Base-by-base conservation (phyloP, 2,329 filamentous ascomycete genomes). In the Xylariaceae sp. region DNA sequence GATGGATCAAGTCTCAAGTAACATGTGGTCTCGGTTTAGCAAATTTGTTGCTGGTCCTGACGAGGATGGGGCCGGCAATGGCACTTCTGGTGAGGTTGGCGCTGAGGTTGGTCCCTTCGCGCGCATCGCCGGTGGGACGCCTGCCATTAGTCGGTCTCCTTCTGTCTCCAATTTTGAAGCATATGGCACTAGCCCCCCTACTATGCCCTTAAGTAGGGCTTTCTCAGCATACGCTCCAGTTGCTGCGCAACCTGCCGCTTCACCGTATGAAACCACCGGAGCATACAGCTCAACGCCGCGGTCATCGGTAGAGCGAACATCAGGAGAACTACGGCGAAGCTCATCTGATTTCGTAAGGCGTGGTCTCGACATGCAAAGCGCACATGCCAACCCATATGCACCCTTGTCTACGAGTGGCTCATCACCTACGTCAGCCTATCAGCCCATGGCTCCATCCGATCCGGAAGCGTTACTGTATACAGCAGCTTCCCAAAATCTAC, bases 31-130 rank as follows among this genome's bases (percentile, higher is more conserved):
- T 60, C 90, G 88, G 56, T 96, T 99, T 73, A 97, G 91, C 73
- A 96, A 91, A 66, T 99, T 99, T 67, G 91, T 99, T 57, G 85
- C 88, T 50, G 95, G 94, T 11, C 92, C 96, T 56, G 92, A 97
- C 52, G 83, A 82, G 50, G 87, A 90, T 50, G 77, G 78, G 35
- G 77, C 77, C 7, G 83, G 80, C 0, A 79, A 79, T 51, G 81
- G 76, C 6, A 76, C 81, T 9, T 76, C 75, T 4, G 79, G 78
- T 51, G 83, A 81, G 44, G 76, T 70, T 35, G 80, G 80, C 48
- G 73, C 70, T 26, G 87, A 89, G 56, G 71, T 80, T 50, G 89
- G 91, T 0, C 91, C 90, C 1, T 97, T 99, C 69, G 86, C 88
- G 6, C 87, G 87, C 51, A 83, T 96, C 50, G 79, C 87, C 31